Evolutionary conservation across 1,139 yeast genomes (phyloP).

Genomic region (Candida albicans): DNA sequence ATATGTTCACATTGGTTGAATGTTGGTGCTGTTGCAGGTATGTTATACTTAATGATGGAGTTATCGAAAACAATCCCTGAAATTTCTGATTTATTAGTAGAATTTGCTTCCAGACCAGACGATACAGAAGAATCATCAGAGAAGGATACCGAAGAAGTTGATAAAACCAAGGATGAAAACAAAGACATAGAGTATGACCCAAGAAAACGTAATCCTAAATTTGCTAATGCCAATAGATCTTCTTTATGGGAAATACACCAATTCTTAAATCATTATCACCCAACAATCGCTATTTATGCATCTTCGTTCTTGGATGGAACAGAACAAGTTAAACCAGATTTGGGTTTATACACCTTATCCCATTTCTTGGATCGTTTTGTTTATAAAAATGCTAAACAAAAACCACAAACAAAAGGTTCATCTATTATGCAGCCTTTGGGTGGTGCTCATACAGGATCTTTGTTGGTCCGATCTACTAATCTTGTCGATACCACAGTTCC

Average conservation of each 20-base stretch:
- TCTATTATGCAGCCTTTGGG: slow-evolving; percentile 98
- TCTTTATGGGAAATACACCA: slow-evolving; percentile 85
- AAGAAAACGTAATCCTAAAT: slow-evolving; percentile 86
- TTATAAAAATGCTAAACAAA: slow-evolving; percentile 86
- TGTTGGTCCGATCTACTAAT: slow-evolving; percentile 70
- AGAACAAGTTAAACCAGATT: slow-evolving; percentile 67
- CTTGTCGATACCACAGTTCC: slow-evolving; percentile 51
- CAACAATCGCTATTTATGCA: slow-evolving; percentile 85
- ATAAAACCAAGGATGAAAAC: slow-evolving; percentile 11
- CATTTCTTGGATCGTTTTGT: slow-evolving; percentile 96
- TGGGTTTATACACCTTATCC: slow-evolving; percentile 80
- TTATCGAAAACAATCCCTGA: slow-evolving; percentile 47
- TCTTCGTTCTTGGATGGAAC: slow-evolving; percentile 53
- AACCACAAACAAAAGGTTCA: slow-evolving; percentile 68
- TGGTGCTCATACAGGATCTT: slow-evolving; percentile 78
- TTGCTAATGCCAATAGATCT: slow-evolving; percentile 76
- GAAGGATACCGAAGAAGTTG: slow-evolving; percentile 22
- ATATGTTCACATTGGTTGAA: slow-evolving; percentile 84
- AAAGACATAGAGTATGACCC: slow-evolving; percentile 62
- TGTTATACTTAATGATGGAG: slow-evolving; percentile 74
- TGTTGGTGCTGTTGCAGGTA: slow-evolving; percentile 88
- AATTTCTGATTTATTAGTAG: slow-evolving; percentile 44
- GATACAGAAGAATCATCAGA: slow-evolving; percentile 28
- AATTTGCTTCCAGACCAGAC: slow-evolving; percentile 40
- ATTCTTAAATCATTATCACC: slow-evolving; percentile 83